phyloP scores from a whole-genome alignment of 2,329 filamentous ascomycete genomes.

The Pseudonectria buxi region DNA sequence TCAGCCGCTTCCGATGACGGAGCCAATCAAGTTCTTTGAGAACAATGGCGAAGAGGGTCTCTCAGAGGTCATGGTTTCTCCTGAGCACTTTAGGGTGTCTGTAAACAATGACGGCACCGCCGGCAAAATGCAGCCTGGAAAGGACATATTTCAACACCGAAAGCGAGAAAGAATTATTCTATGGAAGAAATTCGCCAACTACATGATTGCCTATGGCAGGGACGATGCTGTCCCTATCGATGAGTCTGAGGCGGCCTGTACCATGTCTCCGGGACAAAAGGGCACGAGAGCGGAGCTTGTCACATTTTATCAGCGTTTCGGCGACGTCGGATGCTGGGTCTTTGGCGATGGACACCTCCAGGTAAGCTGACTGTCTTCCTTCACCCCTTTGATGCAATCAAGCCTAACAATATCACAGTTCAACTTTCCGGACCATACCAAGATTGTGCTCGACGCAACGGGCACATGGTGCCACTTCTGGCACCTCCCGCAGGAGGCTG shows the following conservation, averaged over 20 bases:
- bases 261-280: constrained; percentile 32
- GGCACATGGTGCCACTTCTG: constrained; percentile 74
- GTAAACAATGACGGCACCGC: constrained; percentile 52
- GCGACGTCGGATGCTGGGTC: constrained; percentile 74
- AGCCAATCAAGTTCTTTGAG: constrained; percentile 64
- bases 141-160: constrained; percentile 57
- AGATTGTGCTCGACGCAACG: constrained; percentile 68
- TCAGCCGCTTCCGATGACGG: constrained; percentile 58
- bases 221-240: constrained; percentile 54
- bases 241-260: constrained; percentile 35
- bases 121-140: constrained; percentile 56
- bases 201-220: constrained; percentile 66
- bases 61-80: constrained; percentile 55
- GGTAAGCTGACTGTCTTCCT: constrained; percentile 33
- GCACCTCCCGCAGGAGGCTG: constrained; percentile 65
- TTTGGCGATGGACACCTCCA: constrained; percentile 75
- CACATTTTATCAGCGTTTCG: constrained; percentile 75
- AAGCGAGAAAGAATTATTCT: constrained; percentile 60
- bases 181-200: constrained; percentile 70
- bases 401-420: constrained; percentile 45
- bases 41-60: constrained; percentile 61
- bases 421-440: constrained; percentile 85
- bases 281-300: constrained; percentile 51
- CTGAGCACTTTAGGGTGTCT: constrained; percentile 52
- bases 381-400: not conserved